Base-by-base conservation (phyloP, 1,284 basidiomycete genomes). In the Boletellus sp. region DNA sequence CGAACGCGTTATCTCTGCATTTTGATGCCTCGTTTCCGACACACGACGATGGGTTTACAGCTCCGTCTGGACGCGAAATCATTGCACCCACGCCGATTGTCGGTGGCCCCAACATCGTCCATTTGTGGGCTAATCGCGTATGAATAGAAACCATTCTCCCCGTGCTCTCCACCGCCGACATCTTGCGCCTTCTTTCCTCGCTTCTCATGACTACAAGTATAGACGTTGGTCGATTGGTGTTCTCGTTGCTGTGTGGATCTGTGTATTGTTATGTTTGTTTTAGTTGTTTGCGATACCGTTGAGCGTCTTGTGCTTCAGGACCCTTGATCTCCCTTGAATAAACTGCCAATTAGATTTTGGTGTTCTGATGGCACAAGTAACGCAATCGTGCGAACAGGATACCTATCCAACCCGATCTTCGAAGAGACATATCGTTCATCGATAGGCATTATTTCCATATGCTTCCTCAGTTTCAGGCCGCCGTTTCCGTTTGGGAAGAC, bases 11-110 rank as follows among this genome's bases (percentile, higher is more conserved):
- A 60, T 67, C 65, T 36, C 61, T 63, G 43, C 60, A 63, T 63
- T 63, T 63, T 57, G 65, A 63, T 65, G 61, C 63, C 63, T 66
- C 61, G 42, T 53, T 61, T 49, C 52, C 64, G 19, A 30, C 58
- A 40, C 63, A 66, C 47, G 63, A 52, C 44, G 49, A 56, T 30
- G 37, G 38, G 27, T 22, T 23, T 52, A 41, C 57, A 41, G 47
- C 37, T 35, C 47, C 60, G 20, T 65, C 59, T 48, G 59, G 63
- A 33, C 61, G 61, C 42, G 56, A 68, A 52, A 64, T 64, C 44
- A 33, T 64, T 45, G 62, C 62, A 47, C 62, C 62, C 34, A 64
- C 62, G 22, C 62, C 62, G 43, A 53, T 64, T 27, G 66, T 64
- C 52, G 62, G 62, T 41, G 62, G 62, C 6, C 62, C 62, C 22